Evolutionary conservation across 345 rosid genomes (phyloP).

Genomic region (Lumnitzera racemosa): DNA sequence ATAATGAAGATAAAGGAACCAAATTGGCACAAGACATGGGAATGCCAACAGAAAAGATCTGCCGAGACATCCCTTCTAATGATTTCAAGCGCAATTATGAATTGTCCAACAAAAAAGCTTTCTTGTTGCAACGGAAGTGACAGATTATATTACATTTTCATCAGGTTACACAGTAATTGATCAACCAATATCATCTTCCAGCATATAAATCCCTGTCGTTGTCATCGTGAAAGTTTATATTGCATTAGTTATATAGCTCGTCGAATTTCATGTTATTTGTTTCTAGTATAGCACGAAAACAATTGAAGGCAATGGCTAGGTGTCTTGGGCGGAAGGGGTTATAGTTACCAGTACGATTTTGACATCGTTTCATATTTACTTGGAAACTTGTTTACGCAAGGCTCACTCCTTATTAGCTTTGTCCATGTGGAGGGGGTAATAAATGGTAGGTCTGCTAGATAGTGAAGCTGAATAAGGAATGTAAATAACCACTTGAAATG

Average conservation of each 20-base stretch:
- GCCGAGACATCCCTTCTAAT: constrained; percentile 13
- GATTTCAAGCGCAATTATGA: constrained; percentile 3
- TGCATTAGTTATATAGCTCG: too few relatives aligned
- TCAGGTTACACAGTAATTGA: background rate
- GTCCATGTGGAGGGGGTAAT: too few relatives aligned
- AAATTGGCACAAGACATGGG: constrained; percentile 44
- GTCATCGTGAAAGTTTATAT: background rate
- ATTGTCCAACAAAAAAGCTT: constrained; percentile 48
- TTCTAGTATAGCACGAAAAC: too few relatives aligned
- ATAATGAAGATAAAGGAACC: constrained; percentile 30
- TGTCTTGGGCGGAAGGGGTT: too few relatives aligned
- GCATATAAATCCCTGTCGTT: background rate
- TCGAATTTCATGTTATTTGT: background rate
- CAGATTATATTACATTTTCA: background rate
- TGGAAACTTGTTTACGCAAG: too few relatives aligned
- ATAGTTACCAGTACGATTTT: too few relatives aligned
- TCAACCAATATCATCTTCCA: background rate
- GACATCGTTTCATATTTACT: too few relatives aligned
- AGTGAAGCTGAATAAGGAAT: too few relatives aligned
- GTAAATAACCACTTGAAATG: too few relatives aligned
- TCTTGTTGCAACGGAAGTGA: constrained; percentile 22
- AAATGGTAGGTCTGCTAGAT: too few relatives aligned
- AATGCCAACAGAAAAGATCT: constrained; percentile 39
- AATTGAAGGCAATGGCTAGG: too few relatives aligned
- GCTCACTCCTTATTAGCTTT: too few relatives aligned